Evolutionary conservation across 371 early-diverging fungal genomes (phyloP), one percentile per base, ranked within the genome.

Genomic region (Apophysomyces variabilis): DNA sequence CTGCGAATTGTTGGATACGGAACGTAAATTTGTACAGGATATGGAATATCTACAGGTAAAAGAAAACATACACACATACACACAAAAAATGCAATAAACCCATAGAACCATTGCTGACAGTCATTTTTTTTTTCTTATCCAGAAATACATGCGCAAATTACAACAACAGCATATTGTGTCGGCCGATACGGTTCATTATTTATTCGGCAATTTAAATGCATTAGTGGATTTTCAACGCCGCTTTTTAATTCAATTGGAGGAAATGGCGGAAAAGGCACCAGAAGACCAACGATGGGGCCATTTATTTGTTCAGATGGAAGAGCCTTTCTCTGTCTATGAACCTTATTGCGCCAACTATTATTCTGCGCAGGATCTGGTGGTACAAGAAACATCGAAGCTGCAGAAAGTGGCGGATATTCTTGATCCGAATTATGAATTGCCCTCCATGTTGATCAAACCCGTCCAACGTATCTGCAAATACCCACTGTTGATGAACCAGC

Each of bases 391-490:
- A 32, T 77, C 78, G 54, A 82, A 82, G 60, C 76, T 87, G 14
- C 83, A 82, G 68, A 80, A 79, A 66, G 74, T 92, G 58, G 78
- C 83, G 37, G 83, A 89, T 64, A 74, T 95, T 18, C 77, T 97
- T 59, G 96, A 97, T 62, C 95, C 96, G 8, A 86, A 79, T 38
- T 91, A 92, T 63, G 91, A 91, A 67, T 82, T 99, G 59, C 96
- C 92, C 18, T 94, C 95, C 14, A 85, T 93, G 75, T 85, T 99
- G 47, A 97, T 99, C 79, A 95, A 96, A 76, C 99, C 99, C 1
- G 90, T 98, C 1, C 99, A 99, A 79, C 90, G 99, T 64, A 92
- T 98, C 65, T 96, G 97, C 85, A 96, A 95, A 84, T 99, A 98
- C 78, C 96, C 96, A 21, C 82, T 97, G 36, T 86, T 97, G 56